Conservation (phyloP, 2,329 filamentous ascomycete species). For the Ceratocystis smalleyi region DNA sequence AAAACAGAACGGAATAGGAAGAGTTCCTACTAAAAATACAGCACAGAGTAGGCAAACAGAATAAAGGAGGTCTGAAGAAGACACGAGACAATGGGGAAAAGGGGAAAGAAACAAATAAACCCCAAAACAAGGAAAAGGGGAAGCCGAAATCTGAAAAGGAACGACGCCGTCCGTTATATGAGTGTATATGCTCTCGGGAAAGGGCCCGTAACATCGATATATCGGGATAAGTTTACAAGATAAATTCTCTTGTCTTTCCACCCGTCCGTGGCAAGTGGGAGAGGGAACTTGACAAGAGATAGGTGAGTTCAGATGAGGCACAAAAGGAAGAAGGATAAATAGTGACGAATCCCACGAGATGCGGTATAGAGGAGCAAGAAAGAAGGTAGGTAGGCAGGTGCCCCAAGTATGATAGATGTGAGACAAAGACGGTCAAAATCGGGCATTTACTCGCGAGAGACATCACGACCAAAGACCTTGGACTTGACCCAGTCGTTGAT, state of each 20-base stretch:
- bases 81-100: neutral
- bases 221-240: conserved; percentile 3
- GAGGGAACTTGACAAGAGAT: too few relatives aligned
- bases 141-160: neutral
- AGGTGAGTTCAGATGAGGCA: too few relatives aligned
- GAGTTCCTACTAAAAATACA: conserved; percentile 1
- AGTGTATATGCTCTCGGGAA: neutral
- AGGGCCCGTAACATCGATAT: neutral
- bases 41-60: neutral
- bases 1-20: neutral
- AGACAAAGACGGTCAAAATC: neutral
- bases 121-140: neutral
- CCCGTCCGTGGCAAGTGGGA: neutral
- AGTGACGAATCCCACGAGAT: neutral
- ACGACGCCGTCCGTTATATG: neutral
- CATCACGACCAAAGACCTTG: conserved; percentile 89
- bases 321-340: neutral
- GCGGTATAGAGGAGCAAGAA: neutral
- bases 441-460: conserved; percentile 57
- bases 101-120: neutral
- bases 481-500: conserved; percentile 93
- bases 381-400: neutral
- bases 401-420: neutral
- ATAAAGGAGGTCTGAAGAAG: neutral
- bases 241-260: neutral